phyloP scores from a whole-genome alignment of 768 basidiomycete genomes.

The Trichaptum fuscoviolaceum region DNA sequence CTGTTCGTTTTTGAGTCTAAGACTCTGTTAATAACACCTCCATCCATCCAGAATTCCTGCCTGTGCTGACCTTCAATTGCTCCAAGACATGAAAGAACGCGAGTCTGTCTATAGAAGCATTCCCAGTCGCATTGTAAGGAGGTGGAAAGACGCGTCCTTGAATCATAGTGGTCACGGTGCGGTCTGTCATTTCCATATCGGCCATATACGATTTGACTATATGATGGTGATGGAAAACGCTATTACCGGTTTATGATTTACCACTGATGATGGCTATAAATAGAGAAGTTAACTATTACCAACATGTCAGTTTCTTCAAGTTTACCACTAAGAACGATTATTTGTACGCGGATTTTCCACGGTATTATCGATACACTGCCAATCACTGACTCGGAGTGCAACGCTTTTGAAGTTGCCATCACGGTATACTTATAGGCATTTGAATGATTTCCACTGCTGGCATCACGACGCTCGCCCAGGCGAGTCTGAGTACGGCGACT shows the following conservation, averaged over 20 bases:
- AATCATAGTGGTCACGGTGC: not conserved
- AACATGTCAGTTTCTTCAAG: not conserved
- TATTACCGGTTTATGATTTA: too few relatives aligned
- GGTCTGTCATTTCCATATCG: not conserved
- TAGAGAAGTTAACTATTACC: too few relatives aligned
- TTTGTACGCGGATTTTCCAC: too few relatives aligned
- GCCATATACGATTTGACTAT: not conserved
- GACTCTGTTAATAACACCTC: not conserved
- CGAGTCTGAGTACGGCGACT: too few relatives aligned
- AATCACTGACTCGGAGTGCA: not conserved
- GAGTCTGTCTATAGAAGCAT: slow-evolving; percentile 60
- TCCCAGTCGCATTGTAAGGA: slow-evolving; percentile 48
- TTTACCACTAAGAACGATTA: too few relatives aligned
- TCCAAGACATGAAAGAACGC: slow-evolving; percentile 91
- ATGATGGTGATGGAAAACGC: too few relatives aligned
- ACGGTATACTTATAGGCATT: not conserved
- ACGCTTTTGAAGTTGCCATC: not conserved
- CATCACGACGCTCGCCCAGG: too few relatives aligned
- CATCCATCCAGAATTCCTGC: not conserved
- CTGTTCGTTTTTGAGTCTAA: slow-evolving; percentile 92
- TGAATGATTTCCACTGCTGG: too few relatives aligned
- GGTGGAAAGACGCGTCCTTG: slow-evolving; percentile 50
- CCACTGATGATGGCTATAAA: too few relatives aligned
- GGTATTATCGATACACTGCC: too few relatives aligned
- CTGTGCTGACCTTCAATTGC: slow-evolving; percentile 64